Evolutionary conservation across 139 green algal genomes (phyloP), one percentile per base, ranked within the genome.

Genomic region (Chlorella sorokiniana): DNA sequence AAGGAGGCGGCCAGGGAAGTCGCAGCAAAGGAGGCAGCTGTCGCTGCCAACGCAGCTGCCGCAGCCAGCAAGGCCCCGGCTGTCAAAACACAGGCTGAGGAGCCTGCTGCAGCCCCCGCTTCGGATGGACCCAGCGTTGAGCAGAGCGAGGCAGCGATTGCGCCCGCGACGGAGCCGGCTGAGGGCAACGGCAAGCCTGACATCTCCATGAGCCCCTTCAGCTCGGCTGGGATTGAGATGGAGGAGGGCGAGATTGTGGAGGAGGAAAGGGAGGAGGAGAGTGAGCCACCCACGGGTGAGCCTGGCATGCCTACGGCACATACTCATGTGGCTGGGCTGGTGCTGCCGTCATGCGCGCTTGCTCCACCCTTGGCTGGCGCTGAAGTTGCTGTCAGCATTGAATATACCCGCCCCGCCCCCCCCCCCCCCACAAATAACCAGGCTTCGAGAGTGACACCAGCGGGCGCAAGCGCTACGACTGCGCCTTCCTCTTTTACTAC

Each of bases 391-490:
- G 61, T 11, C n/a, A 3, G 1, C 35, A 0, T 10, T 74, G 41
- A n/a, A n/a, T n/a, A n/a, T n/a, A n/a, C n/a, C n/a, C n/a, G n/a
- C n/a, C n/a, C 41, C 9, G 7, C 29, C 29, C n/a, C 16, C 41
- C 35, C 65, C 37, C 29, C 41, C 65, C 65, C 2, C 73, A 10
- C 11, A 10, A 31, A n/a, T n/a, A 31, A 10, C 9, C 71, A 72
- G 75, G 75, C 8, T 81, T 41, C 14, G 59, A 71, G 59, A n/a
- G 31, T 6, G 75, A 81, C 61, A 52, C 38, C 6, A 80, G 74
- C 78, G 81, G 78, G 71, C 79, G 79, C 48, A 84, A 69, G 68
- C 79, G 79, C 18, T 84, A 84, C 35, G 38, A 33, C 48, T 31
- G 33, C 44, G 33, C n/a, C 31, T 84, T 84, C 68, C 42, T 84